phyloP scores from a whole-genome alignment of 495 filamentous ascomycete species.

The Aspergillus leporis region DNA sequence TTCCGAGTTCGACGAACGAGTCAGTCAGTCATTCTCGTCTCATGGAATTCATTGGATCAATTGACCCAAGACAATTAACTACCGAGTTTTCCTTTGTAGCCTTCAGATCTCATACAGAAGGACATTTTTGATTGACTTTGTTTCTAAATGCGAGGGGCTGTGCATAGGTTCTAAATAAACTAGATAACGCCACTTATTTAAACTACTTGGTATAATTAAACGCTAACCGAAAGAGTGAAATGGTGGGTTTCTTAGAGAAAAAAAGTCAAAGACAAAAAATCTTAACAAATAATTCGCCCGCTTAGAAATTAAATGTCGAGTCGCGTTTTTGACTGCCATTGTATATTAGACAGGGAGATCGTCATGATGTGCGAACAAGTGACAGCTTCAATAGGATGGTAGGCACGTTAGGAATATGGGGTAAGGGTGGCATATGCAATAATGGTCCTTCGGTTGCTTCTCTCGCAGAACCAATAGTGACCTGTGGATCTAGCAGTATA shows the following conservation, averaged over 20 bases:
- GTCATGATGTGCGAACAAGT: not conserved
- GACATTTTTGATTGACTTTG: not conserved
- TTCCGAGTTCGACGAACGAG: not conserved
- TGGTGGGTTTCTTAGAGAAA: too few relatives aligned
- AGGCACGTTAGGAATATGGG: not conserved
- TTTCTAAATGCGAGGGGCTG: not conserved
- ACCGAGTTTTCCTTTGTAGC: not conserved
- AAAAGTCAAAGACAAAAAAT: too few relatives aligned
- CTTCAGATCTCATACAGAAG: not conserved
- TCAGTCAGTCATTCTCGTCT: not conserved
- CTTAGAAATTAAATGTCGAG: too few relatives aligned
- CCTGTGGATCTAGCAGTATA: not conserved
- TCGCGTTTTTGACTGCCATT: not conserved
- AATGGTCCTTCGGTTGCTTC: not conserved
- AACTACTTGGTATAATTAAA: too few relatives aligned
- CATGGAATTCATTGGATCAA: not conserved
- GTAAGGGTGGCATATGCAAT: not conserved
- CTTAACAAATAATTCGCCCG: too few relatives aligned
- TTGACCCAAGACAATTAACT: not conserved
- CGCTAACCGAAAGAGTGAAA: too few relatives aligned
- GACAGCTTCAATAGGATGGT: not conserved
- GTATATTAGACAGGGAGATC: not conserved
- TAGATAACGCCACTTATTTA: not conserved
- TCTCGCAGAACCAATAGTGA: not conserved
- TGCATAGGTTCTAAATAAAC: not conserved